Evolutionary conservation across 306 rosid genomes (phyloP).

Genomic region (Aeschynomene evenia): DNA sequence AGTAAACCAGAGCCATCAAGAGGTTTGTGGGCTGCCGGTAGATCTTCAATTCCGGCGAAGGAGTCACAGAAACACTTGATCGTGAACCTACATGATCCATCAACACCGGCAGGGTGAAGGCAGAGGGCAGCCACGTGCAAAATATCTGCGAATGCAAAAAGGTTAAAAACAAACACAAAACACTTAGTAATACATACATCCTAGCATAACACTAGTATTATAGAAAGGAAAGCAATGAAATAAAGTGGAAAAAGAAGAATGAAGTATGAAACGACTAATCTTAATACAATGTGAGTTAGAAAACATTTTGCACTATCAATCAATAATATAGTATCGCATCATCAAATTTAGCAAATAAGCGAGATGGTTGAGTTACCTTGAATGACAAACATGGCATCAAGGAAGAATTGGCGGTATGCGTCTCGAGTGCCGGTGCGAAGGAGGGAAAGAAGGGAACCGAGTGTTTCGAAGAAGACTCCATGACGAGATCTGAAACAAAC

Average conservation of each 20-base stretch:
- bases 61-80: slow-evolving; percentile 65
- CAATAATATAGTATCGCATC: no score
- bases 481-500: slow-evolving; percentile 57
- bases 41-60: slow-evolving; percentile 60
- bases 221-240: background rate
- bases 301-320: no score
- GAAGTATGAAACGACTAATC: background rate
- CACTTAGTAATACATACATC: background rate
- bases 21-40: slow-evolving; percentile 54
- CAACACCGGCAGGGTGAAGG: slow-evolving; percentile 30
- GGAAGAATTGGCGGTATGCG: slow-evolving; percentile 64
- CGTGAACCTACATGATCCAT: slow-evolving; percentile 44
- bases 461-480: slow-evolving; percentile 65
- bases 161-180: slow-evolving; percentile 21
- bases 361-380: slow-evolving; percentile 51
- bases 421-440: slow-evolving; percentile 77
- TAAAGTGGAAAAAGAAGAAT: background rate
- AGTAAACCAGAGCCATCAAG: slow-evolving; percentile 65
- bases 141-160: slow-evolving; percentile 56
- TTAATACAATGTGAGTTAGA: no score
- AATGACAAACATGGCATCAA: slow-evolving; percentile 63
- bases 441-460: slow-evolving; percentile 68
- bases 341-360: background rate
- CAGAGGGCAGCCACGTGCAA: slow-evolving; percentile 49
- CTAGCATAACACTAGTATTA: background rate